Evolutionary conservation across 495 filamentous ascomycete genomes (phyloP).

Genomic region (Xylaria telfairii): DNA sequence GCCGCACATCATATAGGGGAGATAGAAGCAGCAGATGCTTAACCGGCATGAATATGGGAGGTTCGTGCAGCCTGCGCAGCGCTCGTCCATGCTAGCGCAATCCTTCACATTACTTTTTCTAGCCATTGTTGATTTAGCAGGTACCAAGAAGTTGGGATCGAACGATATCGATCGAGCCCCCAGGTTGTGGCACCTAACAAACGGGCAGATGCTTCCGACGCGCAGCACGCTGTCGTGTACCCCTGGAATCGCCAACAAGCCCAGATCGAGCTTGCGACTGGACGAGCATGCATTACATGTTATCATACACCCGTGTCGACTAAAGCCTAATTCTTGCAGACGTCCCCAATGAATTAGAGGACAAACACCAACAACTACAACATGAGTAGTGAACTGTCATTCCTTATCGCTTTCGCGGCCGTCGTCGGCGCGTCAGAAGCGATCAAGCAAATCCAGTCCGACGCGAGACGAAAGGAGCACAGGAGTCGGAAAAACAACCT

Average conservation of each 20-base stretch:
- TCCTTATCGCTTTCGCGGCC: constrained; percentile 58
- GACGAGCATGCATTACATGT: constrained; percentile 1
- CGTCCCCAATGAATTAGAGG: not conserved
- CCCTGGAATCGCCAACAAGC: constrained; percentile 10
- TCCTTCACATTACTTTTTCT: constrained; percentile 4
- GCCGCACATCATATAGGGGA: constrained; percentile 16
- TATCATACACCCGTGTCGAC: constrained; percentile 6
- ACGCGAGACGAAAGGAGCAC: constrained; percentile 53
- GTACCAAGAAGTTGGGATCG: constrained; percentile 25
- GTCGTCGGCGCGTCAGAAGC: constrained; percentile 60
- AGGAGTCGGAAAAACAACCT: constrained; percentile 57
- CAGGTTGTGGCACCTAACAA: constrained; percentile 22
- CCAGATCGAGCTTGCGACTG: not conserved
- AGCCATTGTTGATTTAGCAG: constrained; percentile 12
- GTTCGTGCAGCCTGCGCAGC: constrained; percentile 21
- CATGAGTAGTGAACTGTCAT: constrained; percentile 43
- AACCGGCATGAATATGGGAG: constrained; percentile 17
- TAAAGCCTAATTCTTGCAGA: constrained; percentile 13
- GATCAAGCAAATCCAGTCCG: constrained; percentile 54
- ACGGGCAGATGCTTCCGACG: constrained; percentile 24
- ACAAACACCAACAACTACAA: constrained; percentile 4
- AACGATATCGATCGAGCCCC: constrained; percentile 28
- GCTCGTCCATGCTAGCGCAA: constrained; percentile 2
- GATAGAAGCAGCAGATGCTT: constrained; percentile 5
- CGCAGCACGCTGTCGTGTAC: constrained; percentile 21